Evolutionary conservation across 2,329 filamentous ascomycete genomes (phyloP).

Genomic region (Ophiostoma quercus): DNA sequence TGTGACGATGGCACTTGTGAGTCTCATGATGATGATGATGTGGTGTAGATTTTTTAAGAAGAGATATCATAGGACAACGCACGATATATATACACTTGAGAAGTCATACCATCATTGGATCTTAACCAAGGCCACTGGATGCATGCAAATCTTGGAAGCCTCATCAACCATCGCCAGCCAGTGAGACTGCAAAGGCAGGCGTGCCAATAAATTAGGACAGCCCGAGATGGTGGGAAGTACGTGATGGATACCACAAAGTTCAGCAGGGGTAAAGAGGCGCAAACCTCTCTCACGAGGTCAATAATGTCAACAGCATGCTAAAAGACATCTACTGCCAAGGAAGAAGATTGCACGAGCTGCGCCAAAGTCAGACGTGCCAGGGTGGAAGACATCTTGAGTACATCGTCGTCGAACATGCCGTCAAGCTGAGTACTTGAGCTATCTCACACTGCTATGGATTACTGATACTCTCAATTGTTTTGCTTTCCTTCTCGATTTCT

Average conservation of each 20-base stretch:
- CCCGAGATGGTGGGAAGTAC: not conserved
- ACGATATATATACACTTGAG: not conserved
- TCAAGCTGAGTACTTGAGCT: no score
- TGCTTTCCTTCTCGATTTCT: not conserved
- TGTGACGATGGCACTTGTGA: not conserved
- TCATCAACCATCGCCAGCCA: not conserved
- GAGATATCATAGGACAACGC: not conserved
- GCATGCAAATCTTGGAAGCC: not conserved
- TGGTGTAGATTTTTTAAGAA: not conserved
- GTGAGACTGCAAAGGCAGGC: not conserved
- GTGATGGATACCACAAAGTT: not conserved
- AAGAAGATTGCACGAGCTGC: not conserved
- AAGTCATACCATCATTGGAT: no score
- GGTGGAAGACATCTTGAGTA: not conserved
- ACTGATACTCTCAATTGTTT: not conserved
- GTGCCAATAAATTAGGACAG: not conserved
- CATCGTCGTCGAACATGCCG: no score
- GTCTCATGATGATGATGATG: not conserved
- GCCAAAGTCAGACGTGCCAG: not conserved
- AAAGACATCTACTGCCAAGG: not conserved
- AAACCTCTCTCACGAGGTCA: not conserved
- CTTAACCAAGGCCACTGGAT: no score
- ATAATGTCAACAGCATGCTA: not conserved
- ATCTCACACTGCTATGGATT: no score
- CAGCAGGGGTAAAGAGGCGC: not conserved